These are phyloP conservation scores for Oropetium thomaeum DNA, from an alignment of 176 grass and related monocot species.

Conservation along the genomic window DNA sequence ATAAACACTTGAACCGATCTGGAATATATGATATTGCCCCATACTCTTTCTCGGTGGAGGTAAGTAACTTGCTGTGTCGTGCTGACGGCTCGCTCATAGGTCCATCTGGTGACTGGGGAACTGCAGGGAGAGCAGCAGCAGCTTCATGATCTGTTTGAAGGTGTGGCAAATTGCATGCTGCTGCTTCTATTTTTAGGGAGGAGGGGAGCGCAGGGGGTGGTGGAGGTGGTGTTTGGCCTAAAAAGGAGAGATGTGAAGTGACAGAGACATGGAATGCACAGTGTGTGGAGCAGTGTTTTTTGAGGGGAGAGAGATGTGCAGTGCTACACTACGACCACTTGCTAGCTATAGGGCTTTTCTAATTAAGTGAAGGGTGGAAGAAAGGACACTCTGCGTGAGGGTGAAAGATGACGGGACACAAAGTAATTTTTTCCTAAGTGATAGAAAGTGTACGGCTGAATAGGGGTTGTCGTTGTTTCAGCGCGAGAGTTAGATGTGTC, in stretches of 20 bases:
- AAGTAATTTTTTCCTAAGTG: slow-evolving; percentile 33
- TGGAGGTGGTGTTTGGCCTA: slow-evolving; percentile 70
- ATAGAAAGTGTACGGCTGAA: slow-evolving; percentile 11
- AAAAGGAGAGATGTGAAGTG: slow-evolving; percentile 75
- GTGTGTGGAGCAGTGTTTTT: neutral
- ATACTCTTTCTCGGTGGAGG: slow-evolving; percentile 27
- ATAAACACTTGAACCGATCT: neutral
- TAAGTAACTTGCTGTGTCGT: slow-evolving; percentile 7
- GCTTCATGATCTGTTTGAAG: slow-evolving; percentile 35
- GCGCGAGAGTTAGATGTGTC: neutral
- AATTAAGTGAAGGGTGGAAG: slow-evolving; percentile 29
- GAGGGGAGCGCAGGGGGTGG: neutral
- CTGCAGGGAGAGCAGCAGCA: slow-evolving; percentile 30
- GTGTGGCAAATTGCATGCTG: neutral
- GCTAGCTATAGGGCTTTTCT: slow-evolving; percentile 56
- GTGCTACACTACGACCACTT: slow-evolving; percentile 21
- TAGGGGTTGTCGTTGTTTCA: neutral
- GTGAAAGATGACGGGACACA: slow-evolving; percentile 78
- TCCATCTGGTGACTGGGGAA: slow-evolving; percentile 32
- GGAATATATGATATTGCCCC: slow-evolving; percentile 9
- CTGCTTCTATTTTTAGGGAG: no score
- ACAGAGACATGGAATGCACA: slow-evolving; percentile 43
- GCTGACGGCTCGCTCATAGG: slow-evolving; percentile 34
- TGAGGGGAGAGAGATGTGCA: slow-evolving; percentile 22
- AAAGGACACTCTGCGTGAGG: slow-evolving; percentile 33